Conservation (phyloP, 208 protist genomes). For the Lotmaria passim region DNA sequence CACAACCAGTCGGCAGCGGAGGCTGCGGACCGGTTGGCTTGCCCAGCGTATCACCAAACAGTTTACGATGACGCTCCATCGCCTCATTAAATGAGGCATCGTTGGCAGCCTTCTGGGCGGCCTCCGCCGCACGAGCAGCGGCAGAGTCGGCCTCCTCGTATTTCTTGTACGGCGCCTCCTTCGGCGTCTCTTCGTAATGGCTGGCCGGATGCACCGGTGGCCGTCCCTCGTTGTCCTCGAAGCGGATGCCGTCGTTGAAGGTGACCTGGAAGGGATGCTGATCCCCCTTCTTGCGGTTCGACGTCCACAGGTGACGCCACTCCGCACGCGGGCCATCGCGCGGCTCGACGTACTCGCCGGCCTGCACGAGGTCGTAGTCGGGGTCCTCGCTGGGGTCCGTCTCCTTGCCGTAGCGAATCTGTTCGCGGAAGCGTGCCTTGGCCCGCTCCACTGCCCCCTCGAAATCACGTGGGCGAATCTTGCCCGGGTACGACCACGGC, state of each 20-base stretch:
- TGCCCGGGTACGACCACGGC: slow-evolving; percentile 91
- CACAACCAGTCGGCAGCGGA: slow-evolving; percentile 63
- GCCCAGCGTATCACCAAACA: slow-evolving; percentile 61
- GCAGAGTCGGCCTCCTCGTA: slow-evolving; percentile 69
- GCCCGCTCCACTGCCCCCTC: slow-evolving; percentile 87
- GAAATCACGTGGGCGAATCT: slow-evolving; percentile 86
- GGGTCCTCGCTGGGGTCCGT: slow-evolving; percentile 89
- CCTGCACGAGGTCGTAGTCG: slow-evolving; percentile 88
- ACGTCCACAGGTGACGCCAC: slow-evolving; percentile 90
- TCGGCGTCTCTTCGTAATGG: slow-evolving; percentile 87
- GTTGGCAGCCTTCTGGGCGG: slow-evolving; percentile 37
- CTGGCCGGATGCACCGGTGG: slow-evolving; percentile 81
- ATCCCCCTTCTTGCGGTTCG: slow-evolving; percentile 65
- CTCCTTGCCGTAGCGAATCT: slow-evolving; percentile 81
- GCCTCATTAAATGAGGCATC: slow-evolving; percentile 70
- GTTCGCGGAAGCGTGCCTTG: slow-evolving; percentile 83
- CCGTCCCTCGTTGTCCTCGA: slow-evolving; percentile 85
- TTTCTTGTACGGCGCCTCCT: slow-evolving; percentile 77
- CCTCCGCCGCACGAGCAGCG: slow-evolving; percentile 39
- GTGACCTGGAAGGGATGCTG: slow-evolving; percentile 81
- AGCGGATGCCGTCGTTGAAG: slow-evolving; percentile 88
- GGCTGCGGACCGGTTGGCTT: slow-evolving; percentile 43
- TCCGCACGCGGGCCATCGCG: slow-evolving; percentile 87
- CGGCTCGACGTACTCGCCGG: slow-evolving; percentile 89
- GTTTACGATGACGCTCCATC: slow-evolving; percentile 66